Conservation (phyloP, 208 protist species). For the Wallacemonas sp. region DNA sequence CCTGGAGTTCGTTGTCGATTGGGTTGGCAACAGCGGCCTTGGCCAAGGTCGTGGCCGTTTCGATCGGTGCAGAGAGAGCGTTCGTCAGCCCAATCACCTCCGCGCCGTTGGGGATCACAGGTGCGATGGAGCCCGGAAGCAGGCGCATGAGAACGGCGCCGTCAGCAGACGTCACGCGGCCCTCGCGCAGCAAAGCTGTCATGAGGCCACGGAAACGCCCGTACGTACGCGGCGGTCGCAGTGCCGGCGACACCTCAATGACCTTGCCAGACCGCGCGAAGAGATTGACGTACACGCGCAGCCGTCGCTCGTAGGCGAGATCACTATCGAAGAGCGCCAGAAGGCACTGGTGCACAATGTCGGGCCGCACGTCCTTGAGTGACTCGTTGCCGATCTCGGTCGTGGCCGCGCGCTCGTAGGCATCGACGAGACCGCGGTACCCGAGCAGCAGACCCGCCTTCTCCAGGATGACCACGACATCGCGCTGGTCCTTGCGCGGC, state of each 20-base stretch:
- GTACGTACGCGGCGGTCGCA: constrained; percentile 88
- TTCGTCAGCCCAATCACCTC: constrained; percentile 78
- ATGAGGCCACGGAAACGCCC: constrained; percentile 87
- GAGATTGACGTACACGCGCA: constrained; percentile 87
- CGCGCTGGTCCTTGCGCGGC: constrained; percentile 19
- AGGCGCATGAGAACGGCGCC: constrained; percentile 77
- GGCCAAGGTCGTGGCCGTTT: constrained; percentile 44
- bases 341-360: constrained; percentile 92
- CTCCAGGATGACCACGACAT: constrained; percentile 88
- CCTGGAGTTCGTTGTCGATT: constrained; percentile 74
- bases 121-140: constrained; percentile 80
- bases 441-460: constrained; percentile 82
- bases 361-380: constrained; percentile 75
- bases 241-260: constrained; percentile 84
- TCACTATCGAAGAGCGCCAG: constrained; percentile 91
- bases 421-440: constrained; percentile 74
- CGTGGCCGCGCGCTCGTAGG: constrained; percentile 79
- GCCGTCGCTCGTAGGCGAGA: constrained; percentile 62
- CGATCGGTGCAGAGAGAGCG: constrained; percentile 49
- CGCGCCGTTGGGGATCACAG: constrained; percentile 81
- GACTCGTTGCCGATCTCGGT: constrained; percentile 80
- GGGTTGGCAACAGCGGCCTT: constrained; percentile 28
- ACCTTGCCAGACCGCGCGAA: constrained; percentile 67
- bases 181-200: constrained; percentile 74
- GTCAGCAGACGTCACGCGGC: constrained; percentile 60